These are phyloP conservation scores for Lanmaoa pseudosensibilis DNA, from an alignment of 768 basidiomycete genomes.

Conservation along the genomic window DNA sequence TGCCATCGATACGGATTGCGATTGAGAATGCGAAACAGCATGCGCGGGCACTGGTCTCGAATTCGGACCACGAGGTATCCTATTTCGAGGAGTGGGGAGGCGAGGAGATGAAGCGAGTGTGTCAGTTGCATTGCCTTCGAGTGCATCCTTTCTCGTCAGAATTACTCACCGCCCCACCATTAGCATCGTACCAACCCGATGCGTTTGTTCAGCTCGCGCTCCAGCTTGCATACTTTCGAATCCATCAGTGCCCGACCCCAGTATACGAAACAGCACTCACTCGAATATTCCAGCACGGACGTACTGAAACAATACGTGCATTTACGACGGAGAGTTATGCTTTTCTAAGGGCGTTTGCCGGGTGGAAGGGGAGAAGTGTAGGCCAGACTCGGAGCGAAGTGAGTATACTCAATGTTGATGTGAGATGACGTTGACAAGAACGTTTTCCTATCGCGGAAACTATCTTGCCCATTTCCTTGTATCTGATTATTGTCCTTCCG, in stretches of 20 bases:
- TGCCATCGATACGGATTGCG: conserved; percentile 55
- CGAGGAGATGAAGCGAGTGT: conserved; percentile 79
- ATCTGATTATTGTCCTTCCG: not conserved
- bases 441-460: conserved; percentile 2
- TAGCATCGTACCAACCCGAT: conserved; percentile 66
- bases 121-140: conserved; percentile 43
- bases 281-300: conserved; percentile 79
- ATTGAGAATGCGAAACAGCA: conserved; percentile 57
- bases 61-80: conserved; percentile 83
- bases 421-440: not conserved
- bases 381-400: conserved; percentile 8
- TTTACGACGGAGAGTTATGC: conserved; percentile 69
- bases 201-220: conserved; percentile 89
- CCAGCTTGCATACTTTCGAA: conserved; percentile 88
- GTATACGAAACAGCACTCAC: conserved; percentile 94
- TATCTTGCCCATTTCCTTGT: conserved; percentile 27
- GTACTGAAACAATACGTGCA: conserved; percentile 87
- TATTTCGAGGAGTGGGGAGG: conserved; percentile 83
- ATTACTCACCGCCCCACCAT: not conserved
- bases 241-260: conserved; percentile 74
- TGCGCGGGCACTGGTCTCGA: conserved; percentile 57
- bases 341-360: conserved; percentile 40
- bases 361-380: conserved; percentile 16
- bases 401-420: conserved; percentile 1
- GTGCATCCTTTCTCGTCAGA: not conserved